Evolutionary conservation across 176 grass and related monocot genomes (phyloP).

Genomic region (Lolium rigidum): DNA sequence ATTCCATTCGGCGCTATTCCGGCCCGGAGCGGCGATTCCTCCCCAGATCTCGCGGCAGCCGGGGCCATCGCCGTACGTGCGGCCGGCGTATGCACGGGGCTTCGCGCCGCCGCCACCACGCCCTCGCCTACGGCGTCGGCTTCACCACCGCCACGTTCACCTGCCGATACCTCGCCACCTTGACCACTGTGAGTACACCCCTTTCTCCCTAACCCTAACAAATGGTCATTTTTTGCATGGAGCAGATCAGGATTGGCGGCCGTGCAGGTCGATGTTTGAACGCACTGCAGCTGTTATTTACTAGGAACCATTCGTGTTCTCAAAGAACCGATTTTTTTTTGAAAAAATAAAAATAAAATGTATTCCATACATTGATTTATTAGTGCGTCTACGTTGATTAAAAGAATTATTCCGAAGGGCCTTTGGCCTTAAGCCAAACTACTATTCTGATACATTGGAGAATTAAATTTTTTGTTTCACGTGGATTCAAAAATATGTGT

Average conservation of each 20-base stretch:
- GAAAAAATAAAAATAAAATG: no score
- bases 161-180: slow-evolving; percentile 61
- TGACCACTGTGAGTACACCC: slow-evolving; percentile 33
- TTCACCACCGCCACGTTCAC: slow-evolving; percentile 63
- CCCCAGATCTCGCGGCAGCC: not conserved
- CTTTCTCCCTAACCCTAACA: not conserved
- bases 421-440: no score
- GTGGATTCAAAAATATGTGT: no score
- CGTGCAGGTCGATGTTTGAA: no score
- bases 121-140: slow-evolving; percentile 79
- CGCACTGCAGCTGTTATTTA: not conserved
- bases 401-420: no score
- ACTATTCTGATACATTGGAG: no score
- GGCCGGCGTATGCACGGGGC: not conserved
- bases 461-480: no score
- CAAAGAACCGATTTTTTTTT: no score
- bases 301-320: not conserved
- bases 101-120: slow-evolving; percentile 29
- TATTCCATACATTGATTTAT: no score
- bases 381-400: no score
- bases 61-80: not conserved
- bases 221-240: not conserved
- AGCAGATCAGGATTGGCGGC: no score
- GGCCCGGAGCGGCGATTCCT: not conserved
- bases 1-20: not conserved